phyloP scores from a whole-genome alignment of 352 stramenopile genomes.

The Peronospora destructor region DNA sequence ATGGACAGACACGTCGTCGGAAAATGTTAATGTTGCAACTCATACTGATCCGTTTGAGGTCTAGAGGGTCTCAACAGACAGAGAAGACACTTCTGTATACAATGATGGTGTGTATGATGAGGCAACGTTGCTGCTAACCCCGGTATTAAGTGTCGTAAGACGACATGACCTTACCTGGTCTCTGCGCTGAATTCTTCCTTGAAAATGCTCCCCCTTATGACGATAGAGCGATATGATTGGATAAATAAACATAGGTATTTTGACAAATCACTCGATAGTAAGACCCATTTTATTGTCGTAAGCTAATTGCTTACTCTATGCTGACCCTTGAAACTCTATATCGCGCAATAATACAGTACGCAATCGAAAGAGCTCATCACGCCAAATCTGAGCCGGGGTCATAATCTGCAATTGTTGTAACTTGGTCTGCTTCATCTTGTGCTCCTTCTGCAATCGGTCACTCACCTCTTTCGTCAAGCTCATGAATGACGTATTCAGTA shows the following conservation, averaged over 20 bases:
- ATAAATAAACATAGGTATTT: constrained; percentile 7
- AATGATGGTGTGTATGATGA: neutral
- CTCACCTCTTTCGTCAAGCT: constrained; percentile 95
- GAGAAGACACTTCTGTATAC: constrained; percentile 5
- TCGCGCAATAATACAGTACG: constrained; percentile 56
- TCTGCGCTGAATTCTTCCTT: constrained; percentile 22
- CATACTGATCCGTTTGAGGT: neutral
- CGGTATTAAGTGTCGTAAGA: neutral
- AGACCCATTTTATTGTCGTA: neutral
- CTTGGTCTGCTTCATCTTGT: constrained; percentile 82
- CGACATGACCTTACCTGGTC: constrained; percentile 26
- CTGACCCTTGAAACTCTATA: constrained; percentile 50
- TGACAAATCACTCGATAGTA: too few relatives aligned
- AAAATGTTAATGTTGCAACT: constrained; percentile 11
- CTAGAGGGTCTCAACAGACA: neutral
- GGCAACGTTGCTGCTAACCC: neutral
- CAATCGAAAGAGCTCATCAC: constrained; percentile 48
- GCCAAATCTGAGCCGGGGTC: constrained; percentile 86
- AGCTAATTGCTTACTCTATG: neutral
- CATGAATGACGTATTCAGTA: constrained; percentile 97
- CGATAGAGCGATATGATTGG: constrained; percentile 18
- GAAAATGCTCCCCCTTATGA: constrained; percentile 19
- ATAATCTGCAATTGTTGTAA: constrained; percentile 85
- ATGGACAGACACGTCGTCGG: constrained; percentile 7
- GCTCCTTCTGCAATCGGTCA: constrained; percentile 87